phyloP scores from a whole-genome alignment of 495 filamentous ascomycete genomes.

The Podospora pseudoanserina region DNA sequence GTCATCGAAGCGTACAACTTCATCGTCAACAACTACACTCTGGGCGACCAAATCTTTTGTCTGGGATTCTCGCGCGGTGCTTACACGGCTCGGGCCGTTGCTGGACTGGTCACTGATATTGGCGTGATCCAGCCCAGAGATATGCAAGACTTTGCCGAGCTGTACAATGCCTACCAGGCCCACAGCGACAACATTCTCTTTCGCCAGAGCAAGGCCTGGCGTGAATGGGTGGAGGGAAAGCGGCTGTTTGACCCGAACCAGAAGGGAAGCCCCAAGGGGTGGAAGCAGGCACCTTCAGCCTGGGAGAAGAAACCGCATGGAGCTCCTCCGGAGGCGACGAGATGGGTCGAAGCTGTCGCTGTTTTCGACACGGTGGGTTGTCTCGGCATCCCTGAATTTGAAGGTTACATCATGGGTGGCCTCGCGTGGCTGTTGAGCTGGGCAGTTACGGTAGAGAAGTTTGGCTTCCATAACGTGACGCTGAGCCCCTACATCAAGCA shows the following conservation, averaged over 20 bases:
- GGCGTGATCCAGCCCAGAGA: constrained; percentile 36
- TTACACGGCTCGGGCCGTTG: constrained; percentile 58
- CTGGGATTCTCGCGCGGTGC: constrained; percentile 65
- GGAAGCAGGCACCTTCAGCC: constrained; percentile 2
- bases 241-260: neutral
- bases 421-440: constrained; percentile 16
- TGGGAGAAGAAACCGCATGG: constrained; percentile 12
- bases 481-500: constrained; percentile 30
- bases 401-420: constrained; percentile 1
- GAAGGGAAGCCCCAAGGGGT: constrained; percentile 11
- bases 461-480: constrained; percentile 15
- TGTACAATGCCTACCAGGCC: constrained; percentile 1
- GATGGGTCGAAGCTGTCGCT: constrained; percentile 2
- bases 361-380: constrained; percentile 4
- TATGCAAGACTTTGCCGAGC: constrained; percentile 3
- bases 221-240: neutral
- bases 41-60: constrained; percentile 59
- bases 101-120: constrained; percentile 44
- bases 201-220: neutral
- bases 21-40: constrained; percentile 53
- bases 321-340: constrained; percentile 12
- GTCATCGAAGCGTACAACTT: constrained; percentile 61
- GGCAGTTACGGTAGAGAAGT: constrained; percentile 18
- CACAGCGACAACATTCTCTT: neutral
- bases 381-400: constrained; percentile 17